Evolutionary conservation across 2,329 filamentous ascomycete genomes (phyloP).

Genomic region (Fusarium chuoi): DNA sequence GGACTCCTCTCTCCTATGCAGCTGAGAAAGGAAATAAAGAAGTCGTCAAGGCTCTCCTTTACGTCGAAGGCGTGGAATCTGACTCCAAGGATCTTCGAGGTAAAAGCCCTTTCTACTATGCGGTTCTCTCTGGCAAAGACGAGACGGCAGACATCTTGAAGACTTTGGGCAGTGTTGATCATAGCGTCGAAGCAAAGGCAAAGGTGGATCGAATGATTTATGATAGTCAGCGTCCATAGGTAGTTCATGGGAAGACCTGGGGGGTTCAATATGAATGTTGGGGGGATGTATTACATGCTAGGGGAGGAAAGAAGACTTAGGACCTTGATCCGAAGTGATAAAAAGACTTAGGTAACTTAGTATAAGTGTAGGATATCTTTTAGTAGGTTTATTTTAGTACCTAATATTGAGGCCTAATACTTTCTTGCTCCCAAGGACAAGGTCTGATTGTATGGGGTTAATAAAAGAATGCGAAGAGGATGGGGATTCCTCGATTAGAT

Average conservation of each 20-base stretch:
- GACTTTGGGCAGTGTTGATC: background rate
- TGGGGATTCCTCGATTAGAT: background rate
- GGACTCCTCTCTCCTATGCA: background rate
- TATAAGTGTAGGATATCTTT: background rate
- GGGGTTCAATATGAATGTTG: background rate
- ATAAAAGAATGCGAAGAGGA: background rate
- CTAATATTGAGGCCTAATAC: too few relatives aligned
- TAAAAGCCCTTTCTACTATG: background rate
- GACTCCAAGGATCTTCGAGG: background rate
- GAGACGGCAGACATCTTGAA: background rate
- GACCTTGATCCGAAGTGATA: background rate
- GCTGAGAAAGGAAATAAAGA: too few relatives aligned
- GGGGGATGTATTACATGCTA: background rate
- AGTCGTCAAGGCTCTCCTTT: background rate
- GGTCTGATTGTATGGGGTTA: background rate
- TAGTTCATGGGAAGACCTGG: background rate
- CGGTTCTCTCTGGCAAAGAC: background rate
- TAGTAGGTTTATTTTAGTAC: background rate
- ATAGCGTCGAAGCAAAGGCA: background rate
- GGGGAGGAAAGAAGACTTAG: background rate
- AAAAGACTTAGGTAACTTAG: background rate
- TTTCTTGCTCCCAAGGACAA: too few relatives aligned
- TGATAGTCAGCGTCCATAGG: background rate
- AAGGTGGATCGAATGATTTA: background rate
- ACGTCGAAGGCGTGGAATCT: background rate